phyloP scores from a whole-genome alignment of 2,329 filamentous ascomycete genomes.

The Cladosporium velox region DNA sequence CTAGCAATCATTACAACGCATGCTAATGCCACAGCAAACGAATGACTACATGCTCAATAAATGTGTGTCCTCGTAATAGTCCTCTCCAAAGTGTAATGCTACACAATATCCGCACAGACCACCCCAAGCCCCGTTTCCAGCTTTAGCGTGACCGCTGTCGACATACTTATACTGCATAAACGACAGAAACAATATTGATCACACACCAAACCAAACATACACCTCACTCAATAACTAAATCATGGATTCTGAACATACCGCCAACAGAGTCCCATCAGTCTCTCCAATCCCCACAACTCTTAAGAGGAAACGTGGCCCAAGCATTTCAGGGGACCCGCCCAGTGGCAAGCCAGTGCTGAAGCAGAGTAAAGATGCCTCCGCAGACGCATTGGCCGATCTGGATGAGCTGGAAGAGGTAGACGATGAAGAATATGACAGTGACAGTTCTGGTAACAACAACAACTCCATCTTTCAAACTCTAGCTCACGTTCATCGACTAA shows the following conservation, averaged over 20 bases:
- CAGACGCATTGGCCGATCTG: background rate
- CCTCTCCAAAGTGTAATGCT: background rate
- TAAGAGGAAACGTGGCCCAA: conserved; percentile 21
- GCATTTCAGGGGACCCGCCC: conserved; percentile 17
- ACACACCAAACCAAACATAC: background rate
- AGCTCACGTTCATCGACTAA: background rate
- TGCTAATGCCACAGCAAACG: background rate
- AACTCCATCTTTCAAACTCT: too few species aligned
- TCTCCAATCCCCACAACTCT: conserved; percentile 15
- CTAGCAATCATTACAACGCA: background rate
- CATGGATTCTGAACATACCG: background rate
- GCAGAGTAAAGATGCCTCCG: conserved; percentile 7
- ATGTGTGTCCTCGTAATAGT: background rate
- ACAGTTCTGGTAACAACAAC: background rate
- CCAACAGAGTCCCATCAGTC: background rate
- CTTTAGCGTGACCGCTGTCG: conserved; percentile 2
- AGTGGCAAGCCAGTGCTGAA: conserved; percentile 17
- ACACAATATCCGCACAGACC: background rate
- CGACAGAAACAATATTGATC: background rate
- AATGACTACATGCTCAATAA: background rate
- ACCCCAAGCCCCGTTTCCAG: background rate
- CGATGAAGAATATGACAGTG: background rate
- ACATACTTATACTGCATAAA: conserved; percentile 2
- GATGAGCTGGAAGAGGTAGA: conserved; percentile 9
- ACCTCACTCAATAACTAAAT: background rate